Conservation (phyloP, 306 rosid species). For the Carpinus viminea region DNA sequence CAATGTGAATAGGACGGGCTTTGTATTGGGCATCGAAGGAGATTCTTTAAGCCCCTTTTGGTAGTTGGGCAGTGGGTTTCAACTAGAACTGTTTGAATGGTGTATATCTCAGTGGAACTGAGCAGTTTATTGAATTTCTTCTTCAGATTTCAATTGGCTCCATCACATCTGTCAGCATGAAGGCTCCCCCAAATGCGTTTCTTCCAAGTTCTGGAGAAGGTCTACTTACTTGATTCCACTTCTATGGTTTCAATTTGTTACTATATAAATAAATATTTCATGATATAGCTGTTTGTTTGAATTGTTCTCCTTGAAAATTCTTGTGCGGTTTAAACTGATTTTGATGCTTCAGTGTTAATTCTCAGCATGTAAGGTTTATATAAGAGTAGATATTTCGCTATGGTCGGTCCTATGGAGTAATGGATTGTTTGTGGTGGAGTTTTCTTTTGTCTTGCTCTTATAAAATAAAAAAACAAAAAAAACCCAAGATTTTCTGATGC, state of each 20-base stretch:
- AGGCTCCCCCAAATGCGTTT: slow-evolving; percentile 71
- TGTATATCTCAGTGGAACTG: slow-evolving; percentile 31
- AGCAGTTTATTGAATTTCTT: slow-evolving; percentile 39
- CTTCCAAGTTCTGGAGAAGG: slow-evolving; percentile 81
- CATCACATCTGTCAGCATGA: slow-evolving; percentile 53
- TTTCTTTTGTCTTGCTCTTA: neutral
- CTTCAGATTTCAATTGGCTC: slow-evolving; percentile 22
- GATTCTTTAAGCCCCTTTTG: slow-evolving; percentile 26
- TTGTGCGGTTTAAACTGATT: neutral
- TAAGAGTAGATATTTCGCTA: neutral
- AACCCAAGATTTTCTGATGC: neutral
- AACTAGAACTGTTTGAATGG: slow-evolving; percentile 35
- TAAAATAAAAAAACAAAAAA: too few relatives aligned
- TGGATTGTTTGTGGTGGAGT: neutral
- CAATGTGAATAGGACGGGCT: slow-evolving; percentile 23
- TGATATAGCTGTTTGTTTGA: neutral
- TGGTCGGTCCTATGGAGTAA: neutral
- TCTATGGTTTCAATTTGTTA: neutral
- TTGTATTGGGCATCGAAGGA: slow-evolving; percentile 27
- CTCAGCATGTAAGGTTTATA: neutral
- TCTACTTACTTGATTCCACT: slow-evolving; percentile 36
- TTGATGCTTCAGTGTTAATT: neutral
- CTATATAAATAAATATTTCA: neutral
- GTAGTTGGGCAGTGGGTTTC: slow-evolving; percentile 39
- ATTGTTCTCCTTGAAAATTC: neutral